Percentiles rank a stretch among this genome's conserved stretches.
These are phyloP conservation scores for Diplosphaera chodatii DNA, from an alignment of 139 green algal genomes.

Conservation along the genomic window DNA sequence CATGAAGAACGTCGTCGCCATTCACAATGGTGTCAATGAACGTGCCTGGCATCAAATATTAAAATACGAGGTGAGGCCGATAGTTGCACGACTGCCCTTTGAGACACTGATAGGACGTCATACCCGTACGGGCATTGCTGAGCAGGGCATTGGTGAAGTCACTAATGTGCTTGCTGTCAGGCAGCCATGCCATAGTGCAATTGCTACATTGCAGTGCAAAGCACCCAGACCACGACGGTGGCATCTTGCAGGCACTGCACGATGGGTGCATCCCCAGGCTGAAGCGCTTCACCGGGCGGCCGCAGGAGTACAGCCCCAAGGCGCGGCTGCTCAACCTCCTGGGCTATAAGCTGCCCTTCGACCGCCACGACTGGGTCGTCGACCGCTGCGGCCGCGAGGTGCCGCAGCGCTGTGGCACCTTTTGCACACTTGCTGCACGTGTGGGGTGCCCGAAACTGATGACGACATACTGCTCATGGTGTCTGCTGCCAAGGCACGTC, in stretches of 20 bases:
- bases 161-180: too few relatives aligned
- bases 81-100: too few relatives aligned
- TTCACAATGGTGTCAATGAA: constrained; percentile 96
- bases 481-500: too few relatives aligned
- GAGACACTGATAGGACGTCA: too few relatives aligned
- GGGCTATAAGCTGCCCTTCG: constrained; percentile 88
- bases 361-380: constrained; percentile 93
- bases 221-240: too few relatives aligned
- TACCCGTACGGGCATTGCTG: too few relatives aligned
- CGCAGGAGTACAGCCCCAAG: constrained; percentile 82
- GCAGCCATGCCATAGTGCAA: too few relatives aligned
- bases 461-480: too few relatives aligned
- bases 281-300: constrained; percentile 70
- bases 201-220: too few relatives aligned
- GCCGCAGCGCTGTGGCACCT: constrained; percentile 16
- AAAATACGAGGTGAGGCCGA: background rate
- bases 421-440: background rate
- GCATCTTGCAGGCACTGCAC: constrained; percentile 26
- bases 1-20: constrained; percentile 83
- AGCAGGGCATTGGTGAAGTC: too few relatives aligned
- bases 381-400: constrained; percentile 79
- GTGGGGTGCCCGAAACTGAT: too few relatives aligned
- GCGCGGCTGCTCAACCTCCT: constrained; percentile 85
- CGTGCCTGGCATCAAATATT: constrained; percentile 56
- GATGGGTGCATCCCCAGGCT: constrained; percentile 37